Evolutionary conservation across 306 rosid genomes (phyloP).

Genomic region (Quercus ilex): DNA sequence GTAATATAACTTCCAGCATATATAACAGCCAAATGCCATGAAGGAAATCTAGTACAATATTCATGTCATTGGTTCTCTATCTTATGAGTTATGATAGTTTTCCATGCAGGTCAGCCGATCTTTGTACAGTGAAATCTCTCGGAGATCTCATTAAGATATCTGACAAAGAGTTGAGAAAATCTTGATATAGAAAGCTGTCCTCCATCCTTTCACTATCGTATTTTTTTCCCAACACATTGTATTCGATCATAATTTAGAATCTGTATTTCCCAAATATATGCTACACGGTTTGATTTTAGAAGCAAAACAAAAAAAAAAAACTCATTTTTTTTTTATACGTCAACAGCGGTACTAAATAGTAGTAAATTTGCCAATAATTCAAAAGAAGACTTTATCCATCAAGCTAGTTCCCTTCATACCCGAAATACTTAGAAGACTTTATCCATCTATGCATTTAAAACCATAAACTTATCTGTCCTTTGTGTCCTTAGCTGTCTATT

Average conservation of each 20-base stretch:
- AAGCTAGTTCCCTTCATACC: background rate
- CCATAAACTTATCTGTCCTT: conserved; percentile 33
- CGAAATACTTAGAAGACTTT: background rate
- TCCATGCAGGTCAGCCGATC: conserved; percentile 12
- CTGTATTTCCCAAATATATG: background rate
- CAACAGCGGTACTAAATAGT: background rate
- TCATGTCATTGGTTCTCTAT: conserved; percentile 13
- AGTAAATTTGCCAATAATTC: conserved; percentile 6
- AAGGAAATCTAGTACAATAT: conserved; percentile 31
- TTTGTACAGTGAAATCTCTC: conserved; percentile 1
- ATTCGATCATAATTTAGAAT: background rate
- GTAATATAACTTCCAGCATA: conserved; percentile 3
- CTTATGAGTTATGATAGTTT: background rate
- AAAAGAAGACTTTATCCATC: background rate
- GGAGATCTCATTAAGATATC: conserved; percentile 11
- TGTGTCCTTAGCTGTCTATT: conserved; percentile 16
- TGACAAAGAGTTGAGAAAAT: background rate
- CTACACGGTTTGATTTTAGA: no score
- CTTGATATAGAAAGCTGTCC: background rate
- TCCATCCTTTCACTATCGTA: background rate
- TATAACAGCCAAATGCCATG: conserved; percentile 31
- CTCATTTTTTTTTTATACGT: background rate
- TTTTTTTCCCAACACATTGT: background rate
- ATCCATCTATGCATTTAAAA: conserved; percentile 2
- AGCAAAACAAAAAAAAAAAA: background rate